A percentile compares a stretch with the other conserved stretches of the same genome.
Evolutionary conservation across 2,329 filamentous ascomycete genomes (phyloP).

Genomic region (Fusarium sp.): DNA sequence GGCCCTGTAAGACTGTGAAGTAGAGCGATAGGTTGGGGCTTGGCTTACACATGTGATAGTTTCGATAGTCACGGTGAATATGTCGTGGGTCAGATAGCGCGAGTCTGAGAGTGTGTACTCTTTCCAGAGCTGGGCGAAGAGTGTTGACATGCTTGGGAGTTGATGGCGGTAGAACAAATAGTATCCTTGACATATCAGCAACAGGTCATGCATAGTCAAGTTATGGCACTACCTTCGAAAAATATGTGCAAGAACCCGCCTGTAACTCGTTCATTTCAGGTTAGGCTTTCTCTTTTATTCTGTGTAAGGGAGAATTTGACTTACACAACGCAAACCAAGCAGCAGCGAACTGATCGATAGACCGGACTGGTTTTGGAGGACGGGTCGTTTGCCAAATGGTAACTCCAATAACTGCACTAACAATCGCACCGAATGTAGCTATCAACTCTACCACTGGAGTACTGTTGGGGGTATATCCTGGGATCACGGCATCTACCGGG

Average conservation of each 20-base stretch:
- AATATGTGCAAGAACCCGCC: conserved; percentile 80
- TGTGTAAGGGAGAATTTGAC: conserved; percentile 11
- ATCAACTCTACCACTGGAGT: conserved; percentile 57
- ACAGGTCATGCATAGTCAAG: neutral
- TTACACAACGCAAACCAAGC: conserved; percentile 69
- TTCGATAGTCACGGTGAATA: conserved; percentile 90
- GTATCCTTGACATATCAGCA: conserved; percentile 67
- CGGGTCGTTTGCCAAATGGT: conserved; percentile 47
- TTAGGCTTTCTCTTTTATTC: conserved; percentile 1
- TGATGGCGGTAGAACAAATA: conserved; percentile 77
- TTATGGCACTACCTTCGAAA: conserved; percentile 75
- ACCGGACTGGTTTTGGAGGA: conserved; percentile 39
- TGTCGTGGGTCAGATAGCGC: conserved; percentile 83
- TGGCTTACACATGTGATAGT: conserved; percentile 78
- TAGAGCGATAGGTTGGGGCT: neutral
- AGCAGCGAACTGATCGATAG: conserved; percentile 59
- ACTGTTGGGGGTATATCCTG: conserved; percentile 61
- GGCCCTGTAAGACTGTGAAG: conserved; percentile 12
- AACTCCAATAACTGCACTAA: conserved; percentile 54
- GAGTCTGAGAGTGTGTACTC: conserved; percentile 92
- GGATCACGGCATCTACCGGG: conserved; percentile 59
- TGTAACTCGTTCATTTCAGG: conserved; percentile 46
- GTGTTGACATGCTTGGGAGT: conserved; percentile 75
- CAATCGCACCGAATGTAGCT: conserved; percentile 52
- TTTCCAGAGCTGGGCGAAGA: conserved; percentile 92